Conservation (phyloP, 2,329 filamentous ascomycete species). For the Dryadomyces quercivorus region DNA sequence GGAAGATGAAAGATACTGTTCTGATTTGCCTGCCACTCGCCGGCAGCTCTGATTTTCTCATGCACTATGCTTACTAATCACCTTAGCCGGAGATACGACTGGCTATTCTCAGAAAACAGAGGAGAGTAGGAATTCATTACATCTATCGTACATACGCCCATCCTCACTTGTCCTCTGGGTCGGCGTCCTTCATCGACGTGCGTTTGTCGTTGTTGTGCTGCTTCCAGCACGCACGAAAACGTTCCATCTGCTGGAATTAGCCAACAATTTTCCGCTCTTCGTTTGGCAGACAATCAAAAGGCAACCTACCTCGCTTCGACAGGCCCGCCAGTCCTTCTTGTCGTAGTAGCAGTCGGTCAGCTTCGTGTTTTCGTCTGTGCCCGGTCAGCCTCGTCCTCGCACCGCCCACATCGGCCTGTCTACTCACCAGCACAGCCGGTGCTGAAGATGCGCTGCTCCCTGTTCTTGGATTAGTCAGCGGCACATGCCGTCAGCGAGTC, state of each 20-base stretch:
- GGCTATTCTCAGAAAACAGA: not conserved
- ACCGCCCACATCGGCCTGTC: not conserved
- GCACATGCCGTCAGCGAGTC: not conserved
- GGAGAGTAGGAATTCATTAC: not conserved
- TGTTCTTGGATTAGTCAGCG: conserved; percentile 26
- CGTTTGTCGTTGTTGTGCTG: conserved; percentile 73
- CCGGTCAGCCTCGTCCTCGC: not conserved
- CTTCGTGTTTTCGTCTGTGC: conserved; percentile 68
- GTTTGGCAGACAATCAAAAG: not conserved
- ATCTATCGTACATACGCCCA: not conserved
- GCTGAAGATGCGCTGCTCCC: conserved; percentile 96
- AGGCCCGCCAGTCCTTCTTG: conserved; percentile 90
- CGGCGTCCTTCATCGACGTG: conserved; percentile 61
- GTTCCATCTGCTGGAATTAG: conserved; percentile 58
- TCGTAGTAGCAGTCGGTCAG: conserved; percentile 95
- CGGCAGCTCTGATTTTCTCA: no score
- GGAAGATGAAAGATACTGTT: no score
- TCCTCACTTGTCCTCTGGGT: conserved; percentile 5
- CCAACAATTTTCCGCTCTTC: no score
- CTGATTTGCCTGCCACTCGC: no score
- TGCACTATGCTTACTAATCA: no score
- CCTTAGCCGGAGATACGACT: no score
- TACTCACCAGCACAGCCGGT: conserved; percentile 74
- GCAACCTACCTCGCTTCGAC: conserved; percentile 62
- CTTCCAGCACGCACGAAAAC: conserved; percentile 87